phyloP scores from a whole-genome alignment of 169 alveolate genomes.

The Cryptosporidium felis region DNA sequence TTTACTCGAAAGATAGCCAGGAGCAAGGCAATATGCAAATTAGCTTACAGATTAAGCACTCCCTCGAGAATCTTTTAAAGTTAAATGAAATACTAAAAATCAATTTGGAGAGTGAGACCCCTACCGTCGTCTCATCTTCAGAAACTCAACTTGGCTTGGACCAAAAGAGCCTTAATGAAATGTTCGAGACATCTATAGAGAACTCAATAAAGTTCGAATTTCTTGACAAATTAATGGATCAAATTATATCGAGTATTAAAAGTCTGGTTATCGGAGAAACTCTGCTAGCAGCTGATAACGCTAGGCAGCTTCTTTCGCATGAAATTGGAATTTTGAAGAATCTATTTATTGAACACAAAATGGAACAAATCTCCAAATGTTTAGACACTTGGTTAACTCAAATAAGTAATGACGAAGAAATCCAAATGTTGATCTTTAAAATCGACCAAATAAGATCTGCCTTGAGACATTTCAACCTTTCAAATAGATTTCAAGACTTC shows the following conservation, averaged over 20 bases:
- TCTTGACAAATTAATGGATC: slow-evolving; percentile 27
- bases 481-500: slow-evolving; percentile 57
- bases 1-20: too few species aligned
- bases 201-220: background rate
- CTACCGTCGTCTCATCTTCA: slow-evolving; percentile 27
- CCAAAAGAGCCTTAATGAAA: background rate
- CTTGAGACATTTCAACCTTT: slow-evolving; percentile 10
- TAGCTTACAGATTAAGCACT: background rate
- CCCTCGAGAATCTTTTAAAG: background rate
- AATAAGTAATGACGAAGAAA: slow-evolving; percentile 17
- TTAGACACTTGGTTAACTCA: background rate
- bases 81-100: slow-evolving; percentile 24
- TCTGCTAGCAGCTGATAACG: slow-evolving; percentile 57
- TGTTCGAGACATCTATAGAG: background rate
- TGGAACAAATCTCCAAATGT: slow-evolving; percentile 4
- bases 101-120: slow-evolving; percentile 38
- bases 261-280: slow-evolving; percentile 28
- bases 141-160: slow-evolving; percentile 33
- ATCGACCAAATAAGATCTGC: slow-evolving; percentile 49
- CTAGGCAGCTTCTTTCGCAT: slow-evolving; percentile 7
- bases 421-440: slow-evolving; percentile 29
- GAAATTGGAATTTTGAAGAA: slow-evolving; percentile 1
- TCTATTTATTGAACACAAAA: background rate
- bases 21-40: too few species aligned
- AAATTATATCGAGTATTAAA: slow-evolving; percentile 14